Base-by-base conservation (phyloP, 352 stramenopile genomes). In the Peronospora belbahrii region DNA sequence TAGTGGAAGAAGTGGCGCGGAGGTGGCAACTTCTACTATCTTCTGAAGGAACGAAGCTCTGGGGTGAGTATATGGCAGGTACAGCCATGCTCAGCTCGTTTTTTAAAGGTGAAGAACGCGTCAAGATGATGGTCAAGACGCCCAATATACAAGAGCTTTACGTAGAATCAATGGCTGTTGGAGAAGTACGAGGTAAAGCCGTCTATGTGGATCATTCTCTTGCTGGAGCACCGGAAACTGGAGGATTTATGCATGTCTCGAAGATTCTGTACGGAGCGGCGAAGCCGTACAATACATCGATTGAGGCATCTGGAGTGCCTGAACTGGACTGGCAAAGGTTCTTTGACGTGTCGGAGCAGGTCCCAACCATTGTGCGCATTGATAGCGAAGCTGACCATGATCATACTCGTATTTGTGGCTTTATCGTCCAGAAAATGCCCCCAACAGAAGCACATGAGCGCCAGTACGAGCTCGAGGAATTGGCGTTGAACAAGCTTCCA, bases 31-130 rank as follows among this genome's bases (percentile, higher is more conserved):
- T 83, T 10, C 63, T 65, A 13, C 40, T 68, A 0, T 46, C 52
- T 0, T 71, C 67, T 1, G 51, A 70, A 34, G 48, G 74, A 7
- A 80, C 68, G 30, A 79, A 69, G 19, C 44, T 88, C 27, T 94
- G 82, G 82, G 76, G 62, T n/a, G 79, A 94, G 55, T 94, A 94
- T 62, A 94, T 94, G 82, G 76, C 66, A 4, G 82, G 79, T 34
- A 85, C 74, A 8, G 63, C 63, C 40, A 94, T 94, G 82, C 55
- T 91, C n/a, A 85, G 78, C 60, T 80, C 82, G 4, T 88, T 94
- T 54, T 91, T 78, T 54, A 94, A 94, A 50, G 75, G 77, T 45
- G 77, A 94, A 47, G 82, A 94, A 61, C 82, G 82, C 38, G 62
- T 94, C 48, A 88, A 89, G 48, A 51, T 83, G 64, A 63, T 70